These are phyloP conservation scores for Pythium brassicae DNA, from an alignment of 352 stramenopile species.

Conservation along the genomic window DNA sequence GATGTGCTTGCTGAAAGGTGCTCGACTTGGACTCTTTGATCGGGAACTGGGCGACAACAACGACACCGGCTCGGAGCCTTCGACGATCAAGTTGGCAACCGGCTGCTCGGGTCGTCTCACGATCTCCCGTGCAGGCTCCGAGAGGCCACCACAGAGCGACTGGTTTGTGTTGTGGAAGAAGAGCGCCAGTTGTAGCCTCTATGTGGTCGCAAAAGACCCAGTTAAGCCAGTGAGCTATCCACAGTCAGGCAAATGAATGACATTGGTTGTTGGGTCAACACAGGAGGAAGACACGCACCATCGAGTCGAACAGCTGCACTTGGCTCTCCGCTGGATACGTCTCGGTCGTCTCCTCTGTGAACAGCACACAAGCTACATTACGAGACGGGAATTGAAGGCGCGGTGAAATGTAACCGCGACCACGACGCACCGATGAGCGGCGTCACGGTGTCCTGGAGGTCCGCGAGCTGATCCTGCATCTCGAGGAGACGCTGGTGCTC, in stretches of 20 bases:
- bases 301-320: constrained; percentile 54
- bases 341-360: constrained; percentile 36
- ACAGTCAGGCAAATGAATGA: background rate
- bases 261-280: background rate
- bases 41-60: background rate
- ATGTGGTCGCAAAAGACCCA: constrained; percentile 2
- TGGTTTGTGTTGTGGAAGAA: constrained; percentile 74
- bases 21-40: background rate
- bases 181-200: constrained; percentile 66
- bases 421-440: constrained; percentile 29
- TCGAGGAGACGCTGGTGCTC: constrained; percentile 29
- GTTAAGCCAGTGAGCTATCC: background rate
- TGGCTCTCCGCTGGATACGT: constrained; percentile 25
- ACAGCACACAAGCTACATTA: background rate
- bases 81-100: background rate
- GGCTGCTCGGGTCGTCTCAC: constrained; percentile 17
- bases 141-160: constrained; percentile 44
- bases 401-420: background rate
- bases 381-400: background rate
- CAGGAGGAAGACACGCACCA: constrained; percentile 26
- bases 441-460: constrained; percentile 33
- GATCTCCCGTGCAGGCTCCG: constrained; percentile 45
- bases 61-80: background rate
- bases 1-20: constrained; percentile 3
- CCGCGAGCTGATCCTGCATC: constrained; percentile 35